A percentile compares a stretch with the other conserved stretches of the same genome.
Conservation (phyloP, 108 stramenopile genomes). For the Poteriospumella lacustris region DNA sequence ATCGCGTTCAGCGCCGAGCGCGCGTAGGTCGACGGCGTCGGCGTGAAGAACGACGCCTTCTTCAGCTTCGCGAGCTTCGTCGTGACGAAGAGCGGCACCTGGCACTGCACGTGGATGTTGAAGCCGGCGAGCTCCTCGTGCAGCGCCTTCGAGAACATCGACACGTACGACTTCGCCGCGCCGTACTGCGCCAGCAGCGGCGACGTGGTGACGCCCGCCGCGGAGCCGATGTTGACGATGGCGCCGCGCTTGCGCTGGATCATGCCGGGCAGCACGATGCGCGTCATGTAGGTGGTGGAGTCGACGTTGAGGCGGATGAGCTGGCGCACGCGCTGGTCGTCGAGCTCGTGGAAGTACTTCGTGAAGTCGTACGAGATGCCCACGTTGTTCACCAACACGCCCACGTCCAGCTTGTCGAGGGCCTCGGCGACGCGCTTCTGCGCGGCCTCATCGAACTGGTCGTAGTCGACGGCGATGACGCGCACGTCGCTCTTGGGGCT, state of each 20-base stretch:
- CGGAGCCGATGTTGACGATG: constrained; percentile 90
- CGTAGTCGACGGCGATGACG: constrained; percentile 61
- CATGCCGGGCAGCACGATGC: constrained; percentile 87
- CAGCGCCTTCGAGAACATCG: constrained; percentile 82
- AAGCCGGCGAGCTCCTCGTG: constrained; percentile 74
- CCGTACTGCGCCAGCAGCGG: constrained; percentile 91
- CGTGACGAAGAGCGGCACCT: constrained; percentile 91
- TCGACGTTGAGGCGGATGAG: constrained; percentile 77
- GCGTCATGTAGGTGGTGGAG: constrained; percentile 91
- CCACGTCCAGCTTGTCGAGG: constrained; percentile 72
- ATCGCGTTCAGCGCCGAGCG: constrained; percentile 70
- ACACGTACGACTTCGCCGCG: constrained; percentile 89
- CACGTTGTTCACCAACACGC: constrained; percentile 96
- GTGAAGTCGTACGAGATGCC: constrained; percentile 92
- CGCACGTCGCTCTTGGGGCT: constrained; percentile 30
- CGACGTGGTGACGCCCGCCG: constrained; percentile 74
- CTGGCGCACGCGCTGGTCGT: constrained; percentile 58
- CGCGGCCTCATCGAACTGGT: constrained; percentile 78
- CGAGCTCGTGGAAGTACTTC: constrained; percentile 88
- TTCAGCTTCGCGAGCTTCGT: constrained; percentile 96
- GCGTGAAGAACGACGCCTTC: constrained; percentile 69
- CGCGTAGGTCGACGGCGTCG: constrained; percentile 76
- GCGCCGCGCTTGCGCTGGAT: constrained; percentile 72
- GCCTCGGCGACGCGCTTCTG: constrained; percentile 62
- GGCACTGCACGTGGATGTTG: constrained; percentile 89